These are phyloP conservation scores for Paecilomyces niveus DNA, from an alignment of 2,329 filamentous ascomycete genomes.

Conservation along the genomic window DNA sequence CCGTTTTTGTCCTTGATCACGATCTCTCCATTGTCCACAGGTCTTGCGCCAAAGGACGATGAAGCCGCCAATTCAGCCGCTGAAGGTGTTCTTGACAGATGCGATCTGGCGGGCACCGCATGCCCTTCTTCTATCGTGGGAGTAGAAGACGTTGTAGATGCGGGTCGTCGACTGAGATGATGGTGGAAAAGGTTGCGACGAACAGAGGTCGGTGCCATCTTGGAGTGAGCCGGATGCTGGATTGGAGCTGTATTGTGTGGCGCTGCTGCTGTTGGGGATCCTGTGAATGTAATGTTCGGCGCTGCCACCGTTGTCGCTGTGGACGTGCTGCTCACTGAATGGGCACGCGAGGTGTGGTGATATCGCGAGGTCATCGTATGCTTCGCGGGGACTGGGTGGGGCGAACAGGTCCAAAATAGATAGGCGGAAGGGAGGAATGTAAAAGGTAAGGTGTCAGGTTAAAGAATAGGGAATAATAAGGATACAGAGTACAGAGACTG, in stretches of 20 bases:
- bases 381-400: neutral
- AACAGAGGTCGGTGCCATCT: slow-evolving; percentile 28
- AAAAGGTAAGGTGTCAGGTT: neutral
- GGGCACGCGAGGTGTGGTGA: neutral
- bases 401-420: neutral
- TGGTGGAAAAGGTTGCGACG: slow-evolving; percentile 40
- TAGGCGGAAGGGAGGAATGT: neutral
- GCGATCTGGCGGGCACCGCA: neutral
- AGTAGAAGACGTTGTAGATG: slow-evolving; percentile 19
- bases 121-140: neutral
- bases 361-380: neutral
- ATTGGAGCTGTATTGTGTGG: neutral
- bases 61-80: slow-evolving; percentile 7
- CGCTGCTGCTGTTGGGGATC: neutral
- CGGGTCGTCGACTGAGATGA: slow-evolving; percentile 36
- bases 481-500: neutral
- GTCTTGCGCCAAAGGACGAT: slow-evolving; percentile 14
- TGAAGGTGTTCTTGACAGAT: slow-evolving; percentile 6
- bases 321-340: neutral
- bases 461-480: neutral
- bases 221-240: neutral
- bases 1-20: slow-evolving; percentile 44
- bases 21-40: slow-evolving; percentile 37
- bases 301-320: neutral
- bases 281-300: neutral